These are phyloP conservation scores for Lepiota venenata DNA, from an alignment of 768 basidiomycete genomes.

Conservation along the genomic window DNA sequence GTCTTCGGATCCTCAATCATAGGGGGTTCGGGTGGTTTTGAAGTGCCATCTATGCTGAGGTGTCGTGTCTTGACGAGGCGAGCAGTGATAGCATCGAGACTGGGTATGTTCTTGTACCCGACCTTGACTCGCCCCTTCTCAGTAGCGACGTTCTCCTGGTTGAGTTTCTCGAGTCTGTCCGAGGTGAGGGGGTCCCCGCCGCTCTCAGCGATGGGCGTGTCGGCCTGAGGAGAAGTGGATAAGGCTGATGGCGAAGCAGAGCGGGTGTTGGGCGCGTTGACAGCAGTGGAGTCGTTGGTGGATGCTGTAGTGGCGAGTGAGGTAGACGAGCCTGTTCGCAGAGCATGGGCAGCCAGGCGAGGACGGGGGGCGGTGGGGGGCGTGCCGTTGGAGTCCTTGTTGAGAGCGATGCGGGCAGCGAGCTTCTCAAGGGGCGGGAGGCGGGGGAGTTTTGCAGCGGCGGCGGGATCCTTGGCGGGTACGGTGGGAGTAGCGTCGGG, in stretches of 20 bases:
- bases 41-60: constrained; percentile 60
- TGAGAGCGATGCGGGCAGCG: constrained; percentile 69
- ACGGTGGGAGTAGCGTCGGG: constrained; percentile 11
- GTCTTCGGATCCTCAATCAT: constrained; percentile 84
- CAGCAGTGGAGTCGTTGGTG: constrained; percentile 61
- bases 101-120: constrained; percentile 90
- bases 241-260: constrained; percentile 61
- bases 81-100: constrained; percentile 81
- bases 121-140: constrained; percentile 26
- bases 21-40: constrained; percentile 73
- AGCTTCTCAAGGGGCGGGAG: constrained; percentile 80
- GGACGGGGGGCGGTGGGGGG: constrained; percentile 48
- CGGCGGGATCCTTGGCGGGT: constrained; percentile 17
- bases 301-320: constrained; percentile 49
- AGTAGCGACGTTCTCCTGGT: constrained; percentile 44
- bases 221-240: constrained; percentile 39
- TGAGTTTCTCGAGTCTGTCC: constrained; percentile 63
- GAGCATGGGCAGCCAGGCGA: constrained; percentile 65
- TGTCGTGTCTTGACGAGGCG: constrained; percentile 68
- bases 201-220: constrained; percentile 14
- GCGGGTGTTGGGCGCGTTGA: constrained; percentile 64
- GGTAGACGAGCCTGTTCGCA: constrained; percentile 63
- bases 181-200: constrained; percentile 57
- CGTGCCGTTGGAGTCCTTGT: constrained; percentile 24
- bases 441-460: constrained; percentile 26